Evolutionary conservation across 495 filamentous ascomycete species (phyloP), one percentile per base, ranked within the genome.

Genomic region (Penicillium canescens): DNA sequence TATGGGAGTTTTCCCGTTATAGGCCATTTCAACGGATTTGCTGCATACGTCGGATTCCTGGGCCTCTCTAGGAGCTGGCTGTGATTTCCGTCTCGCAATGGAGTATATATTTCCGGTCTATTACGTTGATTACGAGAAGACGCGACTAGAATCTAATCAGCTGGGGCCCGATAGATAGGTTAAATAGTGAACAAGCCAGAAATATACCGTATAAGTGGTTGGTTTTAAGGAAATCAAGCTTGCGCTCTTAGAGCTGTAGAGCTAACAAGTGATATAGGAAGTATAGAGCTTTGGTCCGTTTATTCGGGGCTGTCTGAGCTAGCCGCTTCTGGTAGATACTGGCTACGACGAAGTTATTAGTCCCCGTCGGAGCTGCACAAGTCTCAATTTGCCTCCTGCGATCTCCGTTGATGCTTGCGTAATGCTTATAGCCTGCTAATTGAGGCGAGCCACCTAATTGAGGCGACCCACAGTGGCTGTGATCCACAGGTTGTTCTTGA

Each of bases 221-320:
- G 14, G 54, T 12, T 54, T 28, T 49, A 24, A n/a, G n/a, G n/a
- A n/a, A n/a, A 11, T 41, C 10, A 13, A 48, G 14, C 5, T 33
- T 20, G 21, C 37, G 48, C 46, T 63, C 49, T 46, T 67, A 52
- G 14, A 54, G 18, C 40, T 67, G 63, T 7, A 67, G 44, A 34
- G 63, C 40, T 43, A 67, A 31, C 34, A 67, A 55, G 21, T 50
- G 10, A 43, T 52, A 63, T 8, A 61, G 4, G 16, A 67, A 61
- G 40, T 67, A 61, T 3, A 60, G 60, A 44, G 63, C 63, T 28
- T 56, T 46, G 3, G 36, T 57, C 63, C 63, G 61, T 24, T 67
- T 31, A 13, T 41, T 26, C 26, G 57, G 63, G 12, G 48, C 61
- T 9, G 36, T 38, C 14, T 40, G 59, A 40, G n/a, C 36, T 23